Evolutionary conservation across 257 asterid genomes (phyloP).

Genomic region (Primulina eburnea): DNA sequence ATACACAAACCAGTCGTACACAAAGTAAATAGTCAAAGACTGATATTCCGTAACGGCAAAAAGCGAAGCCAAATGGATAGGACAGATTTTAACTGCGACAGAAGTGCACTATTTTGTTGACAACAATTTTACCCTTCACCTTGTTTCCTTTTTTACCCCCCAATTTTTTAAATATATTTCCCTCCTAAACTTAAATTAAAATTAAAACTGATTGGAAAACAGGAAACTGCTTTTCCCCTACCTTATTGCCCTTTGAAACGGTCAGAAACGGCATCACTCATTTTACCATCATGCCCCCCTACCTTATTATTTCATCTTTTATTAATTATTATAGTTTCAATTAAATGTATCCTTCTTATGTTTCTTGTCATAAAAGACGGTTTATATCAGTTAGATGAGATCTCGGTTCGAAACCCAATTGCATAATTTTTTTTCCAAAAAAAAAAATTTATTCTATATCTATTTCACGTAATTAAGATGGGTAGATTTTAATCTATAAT

Average conservation of each 20-base stretch:
- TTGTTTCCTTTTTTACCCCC: neutral
- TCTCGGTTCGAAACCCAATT: too few relatives aligned
- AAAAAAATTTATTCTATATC: too few relatives aligned
- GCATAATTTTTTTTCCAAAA: too few relatives aligned
- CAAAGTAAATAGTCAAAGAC: neutral
- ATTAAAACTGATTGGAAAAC: neutral
- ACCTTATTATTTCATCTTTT: too few relatives aligned
- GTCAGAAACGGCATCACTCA: slow-evolving; percentile 1
- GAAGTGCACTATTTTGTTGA: neutral
- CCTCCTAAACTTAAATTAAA: neutral
- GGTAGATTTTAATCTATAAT: slow-evolving; percentile 7
- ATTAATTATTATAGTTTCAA: too few relatives aligned
- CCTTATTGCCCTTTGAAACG: slow-evolving; percentile 29
- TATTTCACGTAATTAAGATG: slow-evolving; percentile 1
- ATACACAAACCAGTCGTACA: neutral
- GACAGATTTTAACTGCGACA: neutral
- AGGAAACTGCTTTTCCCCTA: slow-evolving; percentile 30
- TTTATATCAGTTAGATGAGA: too few relatives aligned
- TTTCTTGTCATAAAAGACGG: neutral
- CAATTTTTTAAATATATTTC: neutral
- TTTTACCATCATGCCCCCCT: slow-evolving; percentile 19
- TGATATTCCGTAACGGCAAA: neutral
- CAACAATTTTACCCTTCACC: neutral
- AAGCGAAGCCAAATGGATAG: neutral
- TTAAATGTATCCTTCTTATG: neutral